Evolutionary conservation across 2,329 filamentous ascomycete species (phyloP), one percentile per base, ranked within the genome.

Genomic region (Hirsutella rhossiliensis): DNA sequence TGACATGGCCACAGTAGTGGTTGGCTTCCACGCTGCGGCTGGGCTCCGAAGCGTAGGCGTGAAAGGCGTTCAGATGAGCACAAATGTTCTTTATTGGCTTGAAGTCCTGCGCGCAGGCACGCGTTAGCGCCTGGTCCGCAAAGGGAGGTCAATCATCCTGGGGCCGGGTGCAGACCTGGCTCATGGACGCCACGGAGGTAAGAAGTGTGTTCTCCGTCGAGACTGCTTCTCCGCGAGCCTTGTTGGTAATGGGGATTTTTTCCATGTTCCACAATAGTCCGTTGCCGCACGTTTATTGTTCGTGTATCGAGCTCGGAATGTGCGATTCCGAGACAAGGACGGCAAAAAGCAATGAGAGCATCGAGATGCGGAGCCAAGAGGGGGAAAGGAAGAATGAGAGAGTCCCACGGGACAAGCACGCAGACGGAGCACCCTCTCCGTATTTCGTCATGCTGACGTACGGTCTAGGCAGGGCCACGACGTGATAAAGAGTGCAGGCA

Each of bases 1-100:
- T 87, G 4, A 92, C 54, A 54, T 92, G 86, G 1, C 81, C 75
- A 58, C 87, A 94, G 63, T 92, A 94, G 61, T 94, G 87, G 56
- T 92, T 88, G 1, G 86, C 69, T 59, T 92, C 85, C 1, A 94
- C 80, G 34, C 68, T 72, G 13, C 84, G 78, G 2, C 66, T 72
- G 0, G 80, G 78, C 39, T 90, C 83, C 23, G 78, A 72, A n/a
- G 80, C 81, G 56, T 92, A 92, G 40, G 81, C 78, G 56, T 94
- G 87, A 56, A 89, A 89, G n/a, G 85, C 87, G 54, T 92, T 89
- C 1, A 94, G 71, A 56, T 90, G 85, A 1, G 84, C 86, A 62
- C 87, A 92, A 41, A 94, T 74, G 43, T 78, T 76, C 54, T 86
- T 82, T 7, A 87, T 63, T 0, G 87, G 86, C 1, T 72, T 67